Base-by-base conservation (phyloP, 176 grass and related monocot species). In the Cocos nucifera region DNA sequence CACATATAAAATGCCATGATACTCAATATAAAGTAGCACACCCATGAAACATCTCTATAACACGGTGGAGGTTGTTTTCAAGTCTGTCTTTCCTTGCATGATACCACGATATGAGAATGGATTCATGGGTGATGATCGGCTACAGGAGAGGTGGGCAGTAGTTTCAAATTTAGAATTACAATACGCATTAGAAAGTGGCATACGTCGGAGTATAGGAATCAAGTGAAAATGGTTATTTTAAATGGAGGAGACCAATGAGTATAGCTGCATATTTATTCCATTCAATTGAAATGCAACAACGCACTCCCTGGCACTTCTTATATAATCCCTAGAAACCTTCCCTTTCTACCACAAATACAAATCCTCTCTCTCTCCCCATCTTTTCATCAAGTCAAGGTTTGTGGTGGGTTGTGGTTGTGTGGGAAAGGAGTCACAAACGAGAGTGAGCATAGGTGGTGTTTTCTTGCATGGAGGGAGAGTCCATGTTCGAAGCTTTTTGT, bases 391-490 rank as follows among this genome's bases (percentile, higher is more conserved):
- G 32, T 10, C 7, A 35, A 35, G 32, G 32, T 35, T 35, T 2
- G 32, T 35, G 32, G 6, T 35, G 1, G 32, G 32, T 35, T 35
- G 30, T 55, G 20, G 53, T 55, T n/a, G 5, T 22, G 53, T 20
- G n/a, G 53, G 53, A 56, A 10, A 10, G n/a, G 10, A 22, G 53
- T 18, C 19, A 56, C 53, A 56, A 19, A 56, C 22, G 53, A 56
- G 53, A 56, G 53, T 56, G 53, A 56, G 53, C 53, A 56, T 19
- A 56, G 12, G 22, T 56, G 53, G 53, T 35, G 32, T 60, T 28
- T 59, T 28, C 16, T n/a, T 18, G 23, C 22, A 29, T 60, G 57
- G 25, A 15, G 21, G 25, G 23, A 60, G 21, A n/a, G 16, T 60
- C 23, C 57, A 60, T n/a, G 57, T 15, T 24, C 17, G 57, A 60